These are phyloP conservation scores for Penicillium herquei DNA, from an alignment of 495 filamentous ascomycete species.

Conservation along the genomic window DNA sequence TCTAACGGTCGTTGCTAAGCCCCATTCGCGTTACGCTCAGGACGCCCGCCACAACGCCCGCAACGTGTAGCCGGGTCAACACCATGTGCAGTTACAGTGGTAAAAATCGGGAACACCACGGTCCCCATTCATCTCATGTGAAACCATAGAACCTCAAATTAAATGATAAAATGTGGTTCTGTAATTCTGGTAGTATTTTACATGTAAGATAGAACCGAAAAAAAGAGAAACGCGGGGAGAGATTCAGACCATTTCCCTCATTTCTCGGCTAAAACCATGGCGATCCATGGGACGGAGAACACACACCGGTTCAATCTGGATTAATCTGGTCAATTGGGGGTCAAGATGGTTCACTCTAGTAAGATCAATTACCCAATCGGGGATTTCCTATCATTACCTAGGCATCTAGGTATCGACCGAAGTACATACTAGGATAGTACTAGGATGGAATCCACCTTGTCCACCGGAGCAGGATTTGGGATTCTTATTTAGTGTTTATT, in stretches of 20 bases:
- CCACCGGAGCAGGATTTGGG: no score
- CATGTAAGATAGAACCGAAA: not conserved
- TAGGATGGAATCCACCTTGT: no score
- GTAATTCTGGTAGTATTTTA: no score
- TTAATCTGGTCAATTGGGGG: no score
- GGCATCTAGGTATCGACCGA: no score
- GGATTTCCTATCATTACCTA: slow-evolving; percentile 7
- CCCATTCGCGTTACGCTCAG: not conserved
- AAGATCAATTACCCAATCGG: slow-evolving; percentile 6
- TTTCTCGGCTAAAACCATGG: slow-evolving; percentile 8
- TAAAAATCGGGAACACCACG: not conserved
- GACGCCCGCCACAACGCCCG: not conserved
- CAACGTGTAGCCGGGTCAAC: not conserved
- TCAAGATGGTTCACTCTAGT: not conserved
- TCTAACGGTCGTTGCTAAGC: not conserved
- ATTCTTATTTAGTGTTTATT: not conserved
- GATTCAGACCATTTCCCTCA: not conserved
- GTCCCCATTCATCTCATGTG: not conserved
- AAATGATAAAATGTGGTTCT: not conserved
- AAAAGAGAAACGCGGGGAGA: slow-evolving; percentile 16
- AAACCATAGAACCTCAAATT: not conserved
- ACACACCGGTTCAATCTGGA: not conserved
- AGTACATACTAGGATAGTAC: no score
- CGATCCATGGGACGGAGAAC: slow-evolving; percentile 13
- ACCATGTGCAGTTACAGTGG: not conserved